phyloP scores from a whole-genome alignment of 2,329 filamentous ascomycete species.

The Fusarium sp. region DNA sequence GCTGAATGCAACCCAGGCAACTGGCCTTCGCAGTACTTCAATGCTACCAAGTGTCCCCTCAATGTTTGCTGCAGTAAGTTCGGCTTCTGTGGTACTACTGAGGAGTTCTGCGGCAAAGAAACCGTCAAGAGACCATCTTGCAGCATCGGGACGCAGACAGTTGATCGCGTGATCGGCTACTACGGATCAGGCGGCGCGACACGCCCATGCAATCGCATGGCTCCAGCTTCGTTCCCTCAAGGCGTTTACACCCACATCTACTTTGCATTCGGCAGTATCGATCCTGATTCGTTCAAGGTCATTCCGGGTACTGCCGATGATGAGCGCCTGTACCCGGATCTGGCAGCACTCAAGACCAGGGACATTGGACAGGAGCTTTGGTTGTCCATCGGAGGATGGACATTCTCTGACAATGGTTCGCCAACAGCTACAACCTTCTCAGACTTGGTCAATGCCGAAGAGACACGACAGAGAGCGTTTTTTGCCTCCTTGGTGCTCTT shows the following conservation, averaged over 20 bases:
- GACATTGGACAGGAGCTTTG: constrained; percentile 45
- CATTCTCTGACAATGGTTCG: constrained; percentile 41
- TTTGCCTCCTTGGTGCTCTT: constrained; percentile 47
- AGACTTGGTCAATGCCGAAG: constrained; percentile 28
- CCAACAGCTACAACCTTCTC: constrained; percentile 41
- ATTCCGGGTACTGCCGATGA: too few species aligned
- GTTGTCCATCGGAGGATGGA: constrained; percentile 56
- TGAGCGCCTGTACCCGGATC: too few species aligned
- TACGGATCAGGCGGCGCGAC: constrained; percentile 26
- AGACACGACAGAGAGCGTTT: constrained; percentile 47
- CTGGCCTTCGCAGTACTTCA: background rate
- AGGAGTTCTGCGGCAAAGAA: constrained; percentile 5
- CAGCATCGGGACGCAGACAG: background rate
- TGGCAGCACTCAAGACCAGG: constrained; percentile 46
- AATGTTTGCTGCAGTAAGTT: constrained; percentile 1
- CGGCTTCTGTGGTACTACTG: constrained; percentile 1
- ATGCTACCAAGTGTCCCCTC: background rate
- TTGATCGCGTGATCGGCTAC: constrained; percentile 46
- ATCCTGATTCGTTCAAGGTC: constrained; percentile 39
- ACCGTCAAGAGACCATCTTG: background rate
- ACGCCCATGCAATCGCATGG: background rate
- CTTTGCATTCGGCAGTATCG: constrained; percentile 45
- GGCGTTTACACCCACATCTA: constrained; percentile 22
- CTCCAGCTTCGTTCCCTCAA: background rate
- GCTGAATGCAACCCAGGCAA: background rate